Evolutionary conservation across 306 rosid species (phyloP), one percentile per base, ranked within the genome.

Genomic region (Rubus idaeus): DNA sequence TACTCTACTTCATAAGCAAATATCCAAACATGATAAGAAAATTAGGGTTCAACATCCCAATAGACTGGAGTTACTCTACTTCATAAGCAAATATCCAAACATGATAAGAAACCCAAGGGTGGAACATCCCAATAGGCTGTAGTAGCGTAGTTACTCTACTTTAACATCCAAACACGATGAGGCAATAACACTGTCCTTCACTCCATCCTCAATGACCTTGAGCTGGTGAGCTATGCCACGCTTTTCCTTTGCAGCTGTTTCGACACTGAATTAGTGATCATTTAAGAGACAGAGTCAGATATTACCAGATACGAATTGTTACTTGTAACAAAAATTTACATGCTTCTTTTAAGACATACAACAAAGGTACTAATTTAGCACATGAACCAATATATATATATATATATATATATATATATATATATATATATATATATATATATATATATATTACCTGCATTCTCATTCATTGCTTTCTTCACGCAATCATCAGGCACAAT

Each of bases 391-490:
- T 60, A 68, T n/a, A 64, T 41, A 3, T 71, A 30, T 65, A 64
- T 30, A 62, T 56, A 3, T 8, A 17, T 51, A 60, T 39, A 56
- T 45, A 11, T 72, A 30, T 60, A 68, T n/a, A 64, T 41, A 3
- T 71, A 30, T 65, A 64, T 30, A 62, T 56, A 30, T 60, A 68
- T n/a, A 64, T 41, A 3, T 71, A 30, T 65, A 64, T 30, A 62
- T 56, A 3, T 8, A 17, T 51, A 60, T 39, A 56, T 45, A 11
- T 72, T 86, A 91, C 92, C 97, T 66, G 94, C 94, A 79, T 86
- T 88, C 83, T 91, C 97, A 0, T 91, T 89, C 89, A 91, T 86
- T 23, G 94, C 94, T 77, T 84, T 81, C 87, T 91, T 88, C 71
- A 89, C 87, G 72, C 81, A 88, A 37, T 76, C 83, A 39, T 91